phyloP scores from a whole-genome alignment of 2,329 filamentous ascomycete genomes.

The Trichophyton simii region DNA sequence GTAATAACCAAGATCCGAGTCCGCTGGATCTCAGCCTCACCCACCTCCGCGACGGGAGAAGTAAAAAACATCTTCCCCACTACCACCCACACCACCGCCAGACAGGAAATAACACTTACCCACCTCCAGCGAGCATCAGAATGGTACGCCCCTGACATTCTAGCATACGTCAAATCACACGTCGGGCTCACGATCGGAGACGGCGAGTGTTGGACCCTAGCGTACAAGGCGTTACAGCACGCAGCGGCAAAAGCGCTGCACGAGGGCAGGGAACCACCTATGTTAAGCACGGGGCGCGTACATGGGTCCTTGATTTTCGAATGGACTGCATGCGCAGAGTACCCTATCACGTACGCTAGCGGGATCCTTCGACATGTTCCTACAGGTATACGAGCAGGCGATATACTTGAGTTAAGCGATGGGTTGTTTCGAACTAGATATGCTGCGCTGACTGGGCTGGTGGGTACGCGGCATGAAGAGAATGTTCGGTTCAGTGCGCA shows the following conservation, averaged over 20 bases:
- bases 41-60: conserved; percentile 20
- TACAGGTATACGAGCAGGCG: conserved; percentile 15
- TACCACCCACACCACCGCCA: too few species aligned
- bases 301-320: conserved; percentile 23
- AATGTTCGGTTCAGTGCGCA: conserved; percentile 8
- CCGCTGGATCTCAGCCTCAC: conserved; percentile 25
- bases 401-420: conserved; percentile 24
- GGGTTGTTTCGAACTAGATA: conserved; percentile 19
- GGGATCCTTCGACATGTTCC: not conserved
- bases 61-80: conserved; percentile 16
- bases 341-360: not conserved
- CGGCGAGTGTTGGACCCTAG: conserved; percentile 30
- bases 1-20: conserved; percentile 24
- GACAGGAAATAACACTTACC: conserved; percentile 8
- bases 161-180: conserved; percentile 20
- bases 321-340: conserved; percentile 12
- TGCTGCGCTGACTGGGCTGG: not conserved
- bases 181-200: conserved; percentile 25
- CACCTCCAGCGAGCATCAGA: conserved; percentile 16
- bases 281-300: conserved; percentile 20
- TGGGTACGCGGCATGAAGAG: not conserved
- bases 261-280: conserved; percentile 19
- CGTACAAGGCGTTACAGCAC: conserved; percentile 20
- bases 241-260: conserved; percentile 15
- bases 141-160: conserved; percentile 21